These are phyloP conservation scores for Dactylorhiza incarnata DNA, from an alignment of 106 monocot species.

Conservation along the genomic window DNA sequence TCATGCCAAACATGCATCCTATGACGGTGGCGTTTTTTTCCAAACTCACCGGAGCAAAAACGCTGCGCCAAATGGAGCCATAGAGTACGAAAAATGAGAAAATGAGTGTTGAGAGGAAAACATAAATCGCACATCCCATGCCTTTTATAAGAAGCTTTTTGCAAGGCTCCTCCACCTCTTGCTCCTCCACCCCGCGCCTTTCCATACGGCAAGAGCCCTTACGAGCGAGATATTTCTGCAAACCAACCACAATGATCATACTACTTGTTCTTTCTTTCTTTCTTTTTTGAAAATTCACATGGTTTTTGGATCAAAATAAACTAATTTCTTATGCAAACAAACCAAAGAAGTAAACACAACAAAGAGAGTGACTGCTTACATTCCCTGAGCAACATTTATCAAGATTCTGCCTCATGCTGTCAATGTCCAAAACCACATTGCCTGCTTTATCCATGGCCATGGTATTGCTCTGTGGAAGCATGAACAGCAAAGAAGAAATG, in stretches of 20 bases:
- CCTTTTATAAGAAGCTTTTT: slow-evolving; percentile 77
- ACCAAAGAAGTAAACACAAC: background rate
- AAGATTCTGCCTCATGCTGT: slow-evolving; percentile 40
- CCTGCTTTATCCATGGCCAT: slow-evolving; percentile 38
- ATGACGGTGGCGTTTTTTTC: no score
- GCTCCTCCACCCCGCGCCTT: slow-evolving; percentile 21
- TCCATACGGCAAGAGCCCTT: slow-evolving; percentile 75
- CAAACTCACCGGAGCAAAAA: no score
- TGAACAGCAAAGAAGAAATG: background rate
- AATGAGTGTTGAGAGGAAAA: background rate
- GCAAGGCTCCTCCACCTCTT: slow-evolving; percentile 14
- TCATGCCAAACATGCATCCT: no score
- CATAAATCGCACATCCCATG: slow-evolving; percentile 5
- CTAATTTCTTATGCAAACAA: background rate
- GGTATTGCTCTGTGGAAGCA: slow-evolving; percentile 27
- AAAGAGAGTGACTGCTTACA: background rate
- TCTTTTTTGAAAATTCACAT: background rate
- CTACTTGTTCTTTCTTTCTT: no score
- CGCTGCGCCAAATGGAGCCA: no score
- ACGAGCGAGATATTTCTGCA: slow-evolving; percentile 77
- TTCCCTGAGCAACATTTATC: slow-evolving; percentile 57
- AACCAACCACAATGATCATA: background rate
- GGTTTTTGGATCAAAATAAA: background rate
- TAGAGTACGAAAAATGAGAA: background rate
- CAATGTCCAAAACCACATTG: slow-evolving; percentile 69